phyloP scores from a whole-genome alignment of 495 filamentous ascomycete genomes.

The Talaromyces adpressus region DNA sequence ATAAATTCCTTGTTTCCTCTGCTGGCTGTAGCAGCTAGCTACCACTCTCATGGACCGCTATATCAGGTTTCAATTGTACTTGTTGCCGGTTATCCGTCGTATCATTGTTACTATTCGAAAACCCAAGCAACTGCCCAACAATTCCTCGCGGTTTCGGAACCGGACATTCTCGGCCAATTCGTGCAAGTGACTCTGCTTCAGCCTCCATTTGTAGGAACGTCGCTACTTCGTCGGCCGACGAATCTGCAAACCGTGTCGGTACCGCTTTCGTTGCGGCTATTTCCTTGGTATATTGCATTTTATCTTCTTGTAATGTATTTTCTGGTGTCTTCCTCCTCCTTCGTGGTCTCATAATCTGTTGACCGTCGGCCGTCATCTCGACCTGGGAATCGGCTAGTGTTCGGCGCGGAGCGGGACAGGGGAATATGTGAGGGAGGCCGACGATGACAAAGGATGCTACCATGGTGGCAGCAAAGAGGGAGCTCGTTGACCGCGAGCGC shows the following conservation, averaged over 20 bases:
- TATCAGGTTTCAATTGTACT: background rate
- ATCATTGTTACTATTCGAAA: conserved; percentile 27
- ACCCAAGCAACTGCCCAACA: conserved; percentile 67
- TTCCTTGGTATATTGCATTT: conserved; percentile 11
- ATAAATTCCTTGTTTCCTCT: background rate
- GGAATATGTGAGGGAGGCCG: conserved; percentile 82
- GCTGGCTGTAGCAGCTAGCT: background rate
- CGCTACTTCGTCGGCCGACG: conserved; percentile 28
- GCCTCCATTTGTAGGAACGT: conserved; percentile 40
- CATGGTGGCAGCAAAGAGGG: conserved; percentile 92
- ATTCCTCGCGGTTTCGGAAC: conserved; percentile 77
- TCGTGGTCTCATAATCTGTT: conserved; percentile 30
- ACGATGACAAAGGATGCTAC: conserved; percentile 88
- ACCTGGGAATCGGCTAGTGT: conserved; percentile 65
- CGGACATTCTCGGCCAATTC: conserved; percentile 54
- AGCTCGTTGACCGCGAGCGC: conserved; percentile 79
- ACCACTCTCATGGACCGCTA: background rate
- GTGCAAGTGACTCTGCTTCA: conserved; percentile 30
- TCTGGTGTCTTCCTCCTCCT: conserved; percentile 21
- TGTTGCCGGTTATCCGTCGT: background rate
- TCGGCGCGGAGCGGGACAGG: conserved; percentile 78
- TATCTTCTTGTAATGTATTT: conserved; percentile 10
- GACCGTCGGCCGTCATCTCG: conserved; percentile 40
- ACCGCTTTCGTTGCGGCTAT: conserved; percentile 12
- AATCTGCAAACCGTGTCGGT: conserved; percentile 19